A percentile compares a stretch with the other conserved stretches of the same genome.
These are phyloP conservation scores for Penicillium italicum DNA, from an alignment of 2,329 filamentous ascomycete genomes.

Conservation along the genomic window DNA sequence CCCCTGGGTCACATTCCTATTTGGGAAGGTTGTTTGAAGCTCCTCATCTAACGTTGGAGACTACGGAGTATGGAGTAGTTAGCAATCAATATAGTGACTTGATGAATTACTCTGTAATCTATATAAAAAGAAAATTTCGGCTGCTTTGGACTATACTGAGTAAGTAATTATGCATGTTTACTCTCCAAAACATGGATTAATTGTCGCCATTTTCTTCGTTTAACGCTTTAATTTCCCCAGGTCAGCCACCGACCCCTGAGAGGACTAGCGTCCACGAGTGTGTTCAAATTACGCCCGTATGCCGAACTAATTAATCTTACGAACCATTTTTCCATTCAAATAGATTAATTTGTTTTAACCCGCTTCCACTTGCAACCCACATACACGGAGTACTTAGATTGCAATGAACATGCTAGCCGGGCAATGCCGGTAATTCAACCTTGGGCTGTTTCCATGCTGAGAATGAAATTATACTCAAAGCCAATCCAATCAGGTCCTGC, in stretches of 20 bases:
- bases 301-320: not conserved
- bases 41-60: slow-evolving; percentile 1
- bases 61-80: too few species aligned
- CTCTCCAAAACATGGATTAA: not conserved
- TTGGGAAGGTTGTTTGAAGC: slow-evolving; percentile 6
- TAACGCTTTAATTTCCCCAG: slow-evolving; percentile 1
- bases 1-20: slow-evolving; percentile 2
- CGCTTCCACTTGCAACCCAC: not conserved
- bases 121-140: not conserved
- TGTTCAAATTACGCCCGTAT: not conserved
- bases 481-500: not conserved
- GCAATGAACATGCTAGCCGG: not conserved
- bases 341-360: not conserved
- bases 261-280: not conserved
- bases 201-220: not conserved
- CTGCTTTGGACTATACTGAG: not conserved
- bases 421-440: not conserved
- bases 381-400: not conserved
- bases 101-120: not conserved
- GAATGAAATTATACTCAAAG: not conserved
- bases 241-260: not conserved
- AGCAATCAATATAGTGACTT: not conserved
- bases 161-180: not conserved
- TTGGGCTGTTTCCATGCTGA: not conserved
- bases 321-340: slow-evolving; percentile 1